Conservation (phyloP, 441 rosid genomes). For the Bruguiera hainesii region DNA sequence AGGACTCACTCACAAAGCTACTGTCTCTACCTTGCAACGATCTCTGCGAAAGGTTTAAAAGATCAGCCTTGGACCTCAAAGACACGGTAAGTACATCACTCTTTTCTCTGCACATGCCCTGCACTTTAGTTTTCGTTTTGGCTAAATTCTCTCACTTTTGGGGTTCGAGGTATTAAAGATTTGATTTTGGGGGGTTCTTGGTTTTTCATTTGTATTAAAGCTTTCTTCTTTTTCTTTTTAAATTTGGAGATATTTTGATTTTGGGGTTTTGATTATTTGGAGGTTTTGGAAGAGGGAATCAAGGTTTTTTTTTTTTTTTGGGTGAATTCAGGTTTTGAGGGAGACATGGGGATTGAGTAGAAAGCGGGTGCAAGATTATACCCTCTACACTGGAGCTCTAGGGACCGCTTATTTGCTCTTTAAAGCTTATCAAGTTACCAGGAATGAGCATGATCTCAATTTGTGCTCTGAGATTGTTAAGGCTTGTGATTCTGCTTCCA, state of each 20-base stretch:
- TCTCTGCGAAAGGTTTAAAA: conserved; percentile 34
- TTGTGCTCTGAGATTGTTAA: conserved; percentile 51
- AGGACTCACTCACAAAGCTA: conserved; percentile 36
- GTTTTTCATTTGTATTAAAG: too few relatives aligned
- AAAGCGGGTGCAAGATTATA: conserved; percentile 46
- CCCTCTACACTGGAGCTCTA: conserved; percentile 53
- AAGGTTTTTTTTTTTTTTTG: background rate
- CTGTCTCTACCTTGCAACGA: conserved; percentile 35
- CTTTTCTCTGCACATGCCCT: background rate
- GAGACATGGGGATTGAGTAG: conserved; percentile 53
- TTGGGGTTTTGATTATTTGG: background rate
- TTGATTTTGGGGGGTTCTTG: too few relatives aligned
- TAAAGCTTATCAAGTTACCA: conserved; percentile 51
- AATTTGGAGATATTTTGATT: background rate
- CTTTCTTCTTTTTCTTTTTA: background rate
- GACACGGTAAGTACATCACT: conserved; percentile 38
- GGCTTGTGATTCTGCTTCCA: conserved; percentile 68
- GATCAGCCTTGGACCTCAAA: conserved; percentile 45
- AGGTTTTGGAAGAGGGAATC: conserved; percentile 1
- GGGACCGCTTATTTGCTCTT: conserved; percentile 68
- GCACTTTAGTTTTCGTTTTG: background rate
- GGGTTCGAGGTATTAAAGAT: too few relatives aligned
- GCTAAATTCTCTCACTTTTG: background rate
- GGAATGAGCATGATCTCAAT: conserved; percentile 46
- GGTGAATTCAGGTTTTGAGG: conserved; percentile 45